Base-by-base conservation (phyloP, 2,329 filamentous ascomycete genomes). In the Ceratocystis harringtonii region DNA sequence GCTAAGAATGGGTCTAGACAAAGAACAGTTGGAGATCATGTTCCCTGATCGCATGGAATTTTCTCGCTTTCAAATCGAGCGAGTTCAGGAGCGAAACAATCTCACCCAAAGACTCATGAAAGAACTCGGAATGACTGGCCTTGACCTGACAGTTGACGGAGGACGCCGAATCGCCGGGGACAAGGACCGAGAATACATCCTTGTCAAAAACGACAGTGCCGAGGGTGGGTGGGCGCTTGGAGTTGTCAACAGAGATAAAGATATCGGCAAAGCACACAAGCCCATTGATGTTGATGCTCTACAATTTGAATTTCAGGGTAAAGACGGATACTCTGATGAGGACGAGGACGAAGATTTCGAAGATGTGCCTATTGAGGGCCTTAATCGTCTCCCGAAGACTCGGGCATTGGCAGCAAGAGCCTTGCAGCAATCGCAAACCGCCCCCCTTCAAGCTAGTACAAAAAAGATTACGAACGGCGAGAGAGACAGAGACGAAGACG, bases 31-130 rank as follows among this genome's bases (percentile, higher is more conserved):
- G 15, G 92, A 97, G 70, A 84, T 81, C 58, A 99, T 99, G 94
- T 99, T 99, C 73, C 92, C 94, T 0, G 88, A 99, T 73, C 85
- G 94, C 30, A 96, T 99, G 91, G 94, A 88, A 0, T 99, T 99
- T 72, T 96, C 92, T 0, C 87, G 82, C 68, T 99, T 99, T 72
- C 94, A 99, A 75, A 96, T 99, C 66, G 94, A 97, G 73, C 81
- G 94, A 66, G 95, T 97, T 10, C 84, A 82, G 70, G 92, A 99
- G 76, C 82, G 95, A 62, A 99, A 99, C 71, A 89, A 96, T 68
- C 80, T 99, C 36, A 99, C 95, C 0, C 94, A 99, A 73, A 82
- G 92, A 48, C 78, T 99, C 66, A 99, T 99, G 94, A 84, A 90
- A 70, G 83, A 99, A 70, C 91, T 92, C 70, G 92, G 92, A 44